Evolutionary conservation across 208 protist genomes (phyloP).

Genomic region (Leishmania braziliensis): DNA sequence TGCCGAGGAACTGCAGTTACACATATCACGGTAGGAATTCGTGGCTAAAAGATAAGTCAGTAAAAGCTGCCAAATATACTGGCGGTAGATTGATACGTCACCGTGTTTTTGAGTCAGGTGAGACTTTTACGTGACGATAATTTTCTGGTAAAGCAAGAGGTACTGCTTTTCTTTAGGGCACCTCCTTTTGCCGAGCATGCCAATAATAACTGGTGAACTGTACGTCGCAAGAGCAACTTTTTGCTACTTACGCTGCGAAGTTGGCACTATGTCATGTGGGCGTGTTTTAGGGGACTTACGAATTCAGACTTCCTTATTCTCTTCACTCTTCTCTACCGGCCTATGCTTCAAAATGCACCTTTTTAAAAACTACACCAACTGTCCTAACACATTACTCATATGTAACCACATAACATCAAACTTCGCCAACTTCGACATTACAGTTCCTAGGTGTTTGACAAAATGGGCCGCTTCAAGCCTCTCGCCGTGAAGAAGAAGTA

Average conservation of each 20-base stretch:
- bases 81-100: background rate
- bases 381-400: background rate
- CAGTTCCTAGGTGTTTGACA: constrained; percentile 22
- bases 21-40: background rate
- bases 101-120: background rate
- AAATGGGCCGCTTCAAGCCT: constrained; percentile 91
- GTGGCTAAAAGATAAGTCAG: background rate
- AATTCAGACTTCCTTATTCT: background rate
- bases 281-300: background rate
- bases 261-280: background rate
- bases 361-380: background rate
- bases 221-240: background rate
- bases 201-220: too few species aligned
- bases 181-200: background rate
- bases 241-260: background rate
- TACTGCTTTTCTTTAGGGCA: background rate
- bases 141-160: background rate
- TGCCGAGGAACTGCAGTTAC: too few species aligned
- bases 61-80: too few species aligned
- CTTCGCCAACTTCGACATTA: background rate
- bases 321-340: background rate
- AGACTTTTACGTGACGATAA: background rate
- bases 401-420: background rate
- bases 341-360: background rate
- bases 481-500: constrained; percentile 94